These are phyloP conservation scores for Stereum hirsutum DNA, from an alignment of 1,284 basidiomycete species.

Conservation along the genomic window DNA sequence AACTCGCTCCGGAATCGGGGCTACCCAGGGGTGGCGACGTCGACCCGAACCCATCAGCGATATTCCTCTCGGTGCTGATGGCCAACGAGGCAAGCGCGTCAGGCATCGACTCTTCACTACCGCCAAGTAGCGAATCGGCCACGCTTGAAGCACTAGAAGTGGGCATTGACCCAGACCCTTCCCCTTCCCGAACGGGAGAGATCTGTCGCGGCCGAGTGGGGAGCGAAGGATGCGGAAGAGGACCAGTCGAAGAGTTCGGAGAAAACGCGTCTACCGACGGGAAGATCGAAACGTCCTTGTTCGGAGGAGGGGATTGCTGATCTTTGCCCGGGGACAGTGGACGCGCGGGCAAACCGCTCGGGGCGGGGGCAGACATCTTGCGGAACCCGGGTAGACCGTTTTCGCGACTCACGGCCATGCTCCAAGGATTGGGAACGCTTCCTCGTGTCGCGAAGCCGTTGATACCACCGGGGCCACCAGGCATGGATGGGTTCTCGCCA, in stretches of 20 bases:
- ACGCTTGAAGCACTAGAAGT: conserved; percentile 27
- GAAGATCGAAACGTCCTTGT: conserved; percentile 11
- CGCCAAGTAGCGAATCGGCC: conserved; percentile 27
- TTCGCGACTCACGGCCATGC: neutral
- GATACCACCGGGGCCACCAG: neutral
- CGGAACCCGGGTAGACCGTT: conserved; percentile 8
- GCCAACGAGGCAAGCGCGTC: conserved; percentile 39
- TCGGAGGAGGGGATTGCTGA: conserved; percentile 14
- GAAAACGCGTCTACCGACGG: conserved; percentile 20
- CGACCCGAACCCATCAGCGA: conserved; percentile 19
- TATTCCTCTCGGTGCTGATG: conserved; percentile 29
- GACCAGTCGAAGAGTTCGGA: conserved; percentile 18
- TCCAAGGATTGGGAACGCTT: conserved; percentile 8
- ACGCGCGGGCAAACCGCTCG: conserved; percentile 13
- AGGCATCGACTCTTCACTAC: conserved; percentile 31
- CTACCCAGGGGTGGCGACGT: conserved; percentile 36
- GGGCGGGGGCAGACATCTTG: conserved; percentile 21
- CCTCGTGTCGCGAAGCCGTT: conserved; percentile 9
- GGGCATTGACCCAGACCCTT: conserved; percentile 15
- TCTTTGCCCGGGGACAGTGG: conserved; percentile 15
- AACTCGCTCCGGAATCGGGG: conserved; percentile 31
- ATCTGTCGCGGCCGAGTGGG: conserved; percentile 23
- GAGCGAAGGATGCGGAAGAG: conserved; percentile 21
- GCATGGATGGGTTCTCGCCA: conserved; percentile 15
- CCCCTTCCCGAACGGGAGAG: conserved; percentile 18